Conservation (phyloP, 2,329 filamentous ascomycete genomes). For the Camillea tinctor region DNA sequence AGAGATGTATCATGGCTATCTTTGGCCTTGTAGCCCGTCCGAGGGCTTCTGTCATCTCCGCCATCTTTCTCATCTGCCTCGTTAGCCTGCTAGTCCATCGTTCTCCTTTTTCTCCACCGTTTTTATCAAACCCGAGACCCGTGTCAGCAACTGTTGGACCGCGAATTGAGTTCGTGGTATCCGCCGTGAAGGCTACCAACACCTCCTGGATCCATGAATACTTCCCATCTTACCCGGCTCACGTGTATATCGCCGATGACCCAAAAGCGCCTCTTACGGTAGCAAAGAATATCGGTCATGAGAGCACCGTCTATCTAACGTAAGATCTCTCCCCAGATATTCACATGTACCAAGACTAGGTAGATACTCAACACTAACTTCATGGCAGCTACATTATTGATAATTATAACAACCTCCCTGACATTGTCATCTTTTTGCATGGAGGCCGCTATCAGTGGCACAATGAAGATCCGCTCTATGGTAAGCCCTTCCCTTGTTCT, state of each 20-base stretch:
- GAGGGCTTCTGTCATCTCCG: background rate
- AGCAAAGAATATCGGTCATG: slow-evolving; percentile 35
- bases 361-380: background rate
- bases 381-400: slow-evolving; percentile 29
- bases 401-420: slow-evolving; percentile 32
- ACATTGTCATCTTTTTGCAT: slow-evolving; percentile 33
- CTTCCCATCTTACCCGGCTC: slow-evolving; percentile 24
- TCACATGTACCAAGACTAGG: slow-evolving; percentile 2
- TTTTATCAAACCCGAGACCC: background rate
- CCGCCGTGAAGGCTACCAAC: slow-evolving; percentile 23
- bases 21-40: slow-evolving; percentile 3
- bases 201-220: slow-evolving; percentile 28
- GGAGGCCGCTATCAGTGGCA: slow-evolving; percentile 33
- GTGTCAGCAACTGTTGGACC: background rate
- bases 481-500: slow-evolving; percentile 21
- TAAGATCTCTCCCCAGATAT: slow-evolving; percentile 5
- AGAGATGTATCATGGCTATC: background rate
- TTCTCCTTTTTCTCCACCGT: background rate
- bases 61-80: background rate
- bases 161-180: slow-evolving; percentile 25
- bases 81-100: background rate
- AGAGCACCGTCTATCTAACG: slow-evolving; percentile 38
- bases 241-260: slow-evolving; percentile 43
- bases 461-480: slow-evolving; percentile 37
- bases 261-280: slow-evolving; percentile 39